Base-by-base conservation (phyloP, 352 stramenopile species). In the Globisporangium viniferum region DNA sequence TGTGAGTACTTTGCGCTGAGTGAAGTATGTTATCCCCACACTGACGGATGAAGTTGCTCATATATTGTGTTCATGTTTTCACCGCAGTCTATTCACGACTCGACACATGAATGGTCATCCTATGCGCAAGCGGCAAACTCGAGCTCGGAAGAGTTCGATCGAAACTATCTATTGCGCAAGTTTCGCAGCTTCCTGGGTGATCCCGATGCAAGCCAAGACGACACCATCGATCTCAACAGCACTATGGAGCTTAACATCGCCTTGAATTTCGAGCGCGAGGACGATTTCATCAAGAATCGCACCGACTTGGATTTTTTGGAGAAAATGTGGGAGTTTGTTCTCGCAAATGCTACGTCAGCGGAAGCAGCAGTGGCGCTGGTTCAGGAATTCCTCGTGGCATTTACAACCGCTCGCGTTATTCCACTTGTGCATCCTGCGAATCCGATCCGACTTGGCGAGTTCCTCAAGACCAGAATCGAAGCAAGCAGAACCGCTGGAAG, bases 281-380 rank as follows among this genome's bases (percentile, higher is more conserved):
- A 59, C 10, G 48, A 62, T 7, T 18, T 31, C 10, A 12, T 35
- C 4, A 44, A 55, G 33, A 55, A 27, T n/a, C 68, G 62, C 15
- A 59, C 62, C 4, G 62, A 73, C 10, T 27, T 65, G 22, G 68
- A 73, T 33, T 61, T 73, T 4, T 33, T 70, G 2, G 68, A 73
- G 57, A 63, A 69, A 31, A 53, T 70, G 56, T 73, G 68, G 68
- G 62, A 48, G 4, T 73, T 73, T 73, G 67, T 44, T n/a, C 27
- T 69, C 35, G 12, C 8, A 1, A 51, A 69, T 36, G 62, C 36
- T 0, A 2, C 20, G 15, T 53, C 55, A 15, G 33, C 54, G 31
- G 68, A 70, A 7, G 9, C 5, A 39, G 53, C 63, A 14, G 57
- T 51, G n/a, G 14, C 36, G 15, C 35, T 70, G 6, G 49, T 73